These are phyloP conservation scores for Teunomyces panamensis DNA, from an alignment of 805 yeast species.

Conservation along the genomic window DNA sequence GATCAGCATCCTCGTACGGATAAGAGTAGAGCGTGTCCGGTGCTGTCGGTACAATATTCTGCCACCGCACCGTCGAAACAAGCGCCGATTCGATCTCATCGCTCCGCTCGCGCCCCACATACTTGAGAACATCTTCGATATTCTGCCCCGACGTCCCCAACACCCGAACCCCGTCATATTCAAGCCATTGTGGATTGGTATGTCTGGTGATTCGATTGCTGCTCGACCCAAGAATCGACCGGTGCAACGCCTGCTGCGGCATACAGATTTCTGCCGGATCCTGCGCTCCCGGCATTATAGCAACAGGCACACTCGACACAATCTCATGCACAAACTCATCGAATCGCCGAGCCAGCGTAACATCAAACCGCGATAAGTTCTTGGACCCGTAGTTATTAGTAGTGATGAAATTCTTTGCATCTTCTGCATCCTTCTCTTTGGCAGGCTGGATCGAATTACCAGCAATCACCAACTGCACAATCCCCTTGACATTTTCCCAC, in stretches of 20 bases:
- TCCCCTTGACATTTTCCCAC: conserved; percentile 26
- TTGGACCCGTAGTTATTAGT: conserved; percentile 50
- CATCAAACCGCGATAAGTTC: conserved; percentile 50
- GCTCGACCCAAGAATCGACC: conserved; percentile 52
- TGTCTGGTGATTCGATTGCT: conserved; percentile 20
- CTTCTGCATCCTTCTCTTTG: conserved; percentile 19
- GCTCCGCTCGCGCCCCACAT: conserved; percentile 33
- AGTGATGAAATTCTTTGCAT: conserved; percentile 30
- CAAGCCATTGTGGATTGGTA: conserved; percentile 70
- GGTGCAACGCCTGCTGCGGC: conserved; percentile 91
- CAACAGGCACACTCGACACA: conserved; percentile 60
- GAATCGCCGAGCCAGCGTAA: conserved; percentile 49
- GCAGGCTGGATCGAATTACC: conserved; percentile 61
- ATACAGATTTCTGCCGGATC: conserved; percentile 84
- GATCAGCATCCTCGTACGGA: conserved; percentile 75
- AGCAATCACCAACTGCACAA: conserved; percentile 59
- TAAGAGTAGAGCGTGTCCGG: conserved; percentile 94
- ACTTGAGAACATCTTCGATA: conserved; percentile 67
- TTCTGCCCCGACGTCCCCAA: conserved; percentile 86
- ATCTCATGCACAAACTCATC: conserved; percentile 59
- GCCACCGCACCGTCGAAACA: conserved; percentile 57
- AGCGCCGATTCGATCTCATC: conserved; percentile 53
- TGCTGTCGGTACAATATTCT: conserved; percentile 87
- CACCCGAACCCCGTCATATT: conserved; percentile 47
- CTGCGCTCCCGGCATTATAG: conserved; percentile 76